Conservation (phyloP, 2,329 filamentous ascomycete species). For the Neurospora sp. region DNA sequence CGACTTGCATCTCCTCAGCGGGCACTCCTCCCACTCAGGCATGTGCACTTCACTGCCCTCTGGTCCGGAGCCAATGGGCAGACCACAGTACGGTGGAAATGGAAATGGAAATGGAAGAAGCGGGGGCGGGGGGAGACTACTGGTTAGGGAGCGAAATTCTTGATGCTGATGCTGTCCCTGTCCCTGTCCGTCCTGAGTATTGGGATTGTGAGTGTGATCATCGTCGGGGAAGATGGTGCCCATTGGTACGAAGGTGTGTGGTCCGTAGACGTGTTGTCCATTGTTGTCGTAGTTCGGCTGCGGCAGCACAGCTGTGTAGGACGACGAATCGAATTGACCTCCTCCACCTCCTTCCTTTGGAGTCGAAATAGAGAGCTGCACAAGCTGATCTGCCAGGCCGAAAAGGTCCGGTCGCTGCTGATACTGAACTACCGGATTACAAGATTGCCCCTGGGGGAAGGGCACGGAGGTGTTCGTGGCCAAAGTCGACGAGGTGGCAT, state of each 20-base stretch:
- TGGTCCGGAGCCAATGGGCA: constrained; percentile 33
- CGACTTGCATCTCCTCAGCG: constrained; percentile 4
- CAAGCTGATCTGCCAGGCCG: neutral
- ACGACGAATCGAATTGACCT: neutral
- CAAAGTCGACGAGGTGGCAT: neutral
- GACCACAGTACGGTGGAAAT: constrained; percentile 20
- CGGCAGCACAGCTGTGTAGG: neutral
- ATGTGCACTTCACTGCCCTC: constrained; percentile 26
- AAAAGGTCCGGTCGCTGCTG: neutral
- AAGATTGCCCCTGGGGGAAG: neutral
- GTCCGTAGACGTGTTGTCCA: neutral
- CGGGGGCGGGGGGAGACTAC: neutral
- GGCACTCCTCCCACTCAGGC: constrained; percentile 22
- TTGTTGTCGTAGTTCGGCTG: neutral
- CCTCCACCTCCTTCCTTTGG: neutral
- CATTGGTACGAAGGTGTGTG: neutral
- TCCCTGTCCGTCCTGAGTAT: neutral
- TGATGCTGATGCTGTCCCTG: neutral
- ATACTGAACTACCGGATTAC: neutral
- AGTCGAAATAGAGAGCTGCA: neutral
- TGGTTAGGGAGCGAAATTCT: neutral
- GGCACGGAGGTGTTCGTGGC: neutral
- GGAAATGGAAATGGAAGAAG: constrained; percentile 11
- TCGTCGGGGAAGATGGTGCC: neutral
- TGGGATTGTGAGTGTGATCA: neutral